These are phyloP conservation scores for Hysterangium stoloniferum DNA, from an alignment of 768 basidiomycete species.

Conservation along the genomic window DNA sequence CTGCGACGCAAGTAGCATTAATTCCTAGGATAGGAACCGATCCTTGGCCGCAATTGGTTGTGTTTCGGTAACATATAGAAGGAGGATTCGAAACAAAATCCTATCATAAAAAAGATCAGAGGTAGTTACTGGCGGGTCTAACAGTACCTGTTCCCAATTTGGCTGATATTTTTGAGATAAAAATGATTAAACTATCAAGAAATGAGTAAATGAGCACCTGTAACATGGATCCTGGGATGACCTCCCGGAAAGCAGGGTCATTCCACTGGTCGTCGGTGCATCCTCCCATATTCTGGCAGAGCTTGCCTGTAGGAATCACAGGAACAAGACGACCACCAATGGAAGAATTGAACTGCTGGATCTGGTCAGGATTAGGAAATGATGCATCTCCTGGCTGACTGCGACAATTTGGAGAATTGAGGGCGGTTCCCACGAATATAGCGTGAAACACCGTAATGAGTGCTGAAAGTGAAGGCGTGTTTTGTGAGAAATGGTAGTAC, in stretches of 20 bases:
- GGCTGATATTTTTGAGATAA: neutral
- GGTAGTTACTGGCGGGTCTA: neutral
- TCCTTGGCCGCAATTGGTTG: constrained; percentile 25
- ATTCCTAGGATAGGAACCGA: constrained; percentile 25
- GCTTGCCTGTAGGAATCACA: constrained; percentile 11
- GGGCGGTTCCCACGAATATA: no score
- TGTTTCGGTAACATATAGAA: constrained; percentile 13
- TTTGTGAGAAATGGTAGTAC: no score
- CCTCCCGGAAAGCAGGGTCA: neutral
- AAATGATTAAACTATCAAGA: neutral
- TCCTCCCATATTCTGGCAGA: constrained; percentile 9
- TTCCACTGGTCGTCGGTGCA: constrained; percentile 11
- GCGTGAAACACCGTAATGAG: no score
- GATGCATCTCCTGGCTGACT: constrained; percentile 5
- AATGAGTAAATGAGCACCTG: constrained; percentile 1
- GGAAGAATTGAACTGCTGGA: constrained; percentile 5
- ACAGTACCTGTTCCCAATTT: constrained; percentile 14
- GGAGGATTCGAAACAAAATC: constrained; percentile 12
- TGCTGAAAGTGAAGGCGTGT: no score
- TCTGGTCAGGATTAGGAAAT: constrained; percentile 5
- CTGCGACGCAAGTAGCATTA: constrained; percentile 22
- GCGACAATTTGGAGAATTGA: constrained; percentile 13
- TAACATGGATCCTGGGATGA: constrained; percentile 11
- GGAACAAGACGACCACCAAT: constrained; percentile 10
- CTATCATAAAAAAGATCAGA: neutral